Percentiles rank a stretch among this genome's conserved stretches.
Conservation (phyloP, 2,329 filamentous ascomycete species). For the Ophiostoma australiae region DNA sequence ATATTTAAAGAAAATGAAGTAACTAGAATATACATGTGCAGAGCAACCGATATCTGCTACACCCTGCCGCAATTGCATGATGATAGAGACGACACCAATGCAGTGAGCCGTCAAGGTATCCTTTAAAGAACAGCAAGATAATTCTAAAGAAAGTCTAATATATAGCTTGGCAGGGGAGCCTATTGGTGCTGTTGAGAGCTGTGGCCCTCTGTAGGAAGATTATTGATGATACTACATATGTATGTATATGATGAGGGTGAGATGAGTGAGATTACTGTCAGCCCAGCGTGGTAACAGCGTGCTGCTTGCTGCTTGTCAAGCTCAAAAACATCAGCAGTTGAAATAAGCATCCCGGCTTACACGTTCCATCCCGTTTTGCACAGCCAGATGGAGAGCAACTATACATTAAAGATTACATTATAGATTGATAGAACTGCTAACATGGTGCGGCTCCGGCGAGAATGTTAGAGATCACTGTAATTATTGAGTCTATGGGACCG, state of each 20-base stretch:
- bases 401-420: too few relatives aligned
- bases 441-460: not conserved
- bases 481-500: too few relatives aligned
- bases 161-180: not conserved
- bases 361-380: not conserved
- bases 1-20: too few relatives aligned
- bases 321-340: constrained; percentile 1
- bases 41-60: too few relatives aligned
- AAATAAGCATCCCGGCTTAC: not conserved
- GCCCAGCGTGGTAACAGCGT: not conserved
- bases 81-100: not conserved
- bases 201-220: not conserved
- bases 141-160: not conserved
- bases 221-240: not conserved
- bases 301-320: not conserved
- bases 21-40: too few relatives aligned
- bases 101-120: not conserved
- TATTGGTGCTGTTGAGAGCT: not conserved
- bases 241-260: not conserved
- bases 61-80: not conserved
- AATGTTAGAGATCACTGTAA: too few relatives aligned
- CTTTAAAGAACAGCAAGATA: not conserved
- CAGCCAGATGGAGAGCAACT: not conserved
- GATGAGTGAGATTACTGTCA: not conserved
- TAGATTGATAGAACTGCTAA: not conserved